Evolutionary conservation across 2,329 filamentous ascomycete genomes (phyloP), one percentile per base, ranked within the genome.

Genomic region (Claviceps sp.): DNA sequence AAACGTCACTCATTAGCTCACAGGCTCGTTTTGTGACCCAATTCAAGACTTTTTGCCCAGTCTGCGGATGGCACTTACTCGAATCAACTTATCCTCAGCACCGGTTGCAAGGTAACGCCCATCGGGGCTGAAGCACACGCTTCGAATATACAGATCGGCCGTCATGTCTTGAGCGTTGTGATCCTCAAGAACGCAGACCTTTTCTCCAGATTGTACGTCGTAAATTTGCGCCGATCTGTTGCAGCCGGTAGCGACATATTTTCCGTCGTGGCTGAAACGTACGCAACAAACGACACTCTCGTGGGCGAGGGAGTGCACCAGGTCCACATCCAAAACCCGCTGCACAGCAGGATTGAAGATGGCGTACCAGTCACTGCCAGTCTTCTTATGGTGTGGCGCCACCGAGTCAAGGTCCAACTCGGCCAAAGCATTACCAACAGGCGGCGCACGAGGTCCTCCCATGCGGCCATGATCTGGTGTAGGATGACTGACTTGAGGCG

Each of bases 161-260:
- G 86, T 84, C 60, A 90, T 83, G 58, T 94, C 88, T 9, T 62
- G 59, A 45, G 89, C 87, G 45, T 78, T 85, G 60, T 91, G 86
- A 61, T 98, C 93, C 67, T 95, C 88, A 37, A 97, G 75, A 53
- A 93, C 85, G 58, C 88, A 93, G 50, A 97, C 82, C 66, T 91
- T 93, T 59, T 88, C 81, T 52, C 93, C 93, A 16, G 81, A 86
- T 61, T 81, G 77, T 43, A 97, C 91, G 58, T 98, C 93, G 67
- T 93, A 98, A 61, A 98, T 98, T 69, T 97, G 91, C n/a, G 93
- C 93, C n/a, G 89, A 95, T 57, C 90, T 78, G 69, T 98, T 98
- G 76, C 93, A 97, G 44, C 93, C 93, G 5, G 93, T 98, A 7
- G 93, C 93, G 51, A 98, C 86, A 60, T 88, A 96, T 64, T 95